Percentiles rank a stretch among this genome's conserved stretches.
These are phyloP conservation scores for Aspergillus tamarii DNA, from an alignment of 2,329 filamentous ascomycete genomes.

Conservation along the genomic window DNA sequence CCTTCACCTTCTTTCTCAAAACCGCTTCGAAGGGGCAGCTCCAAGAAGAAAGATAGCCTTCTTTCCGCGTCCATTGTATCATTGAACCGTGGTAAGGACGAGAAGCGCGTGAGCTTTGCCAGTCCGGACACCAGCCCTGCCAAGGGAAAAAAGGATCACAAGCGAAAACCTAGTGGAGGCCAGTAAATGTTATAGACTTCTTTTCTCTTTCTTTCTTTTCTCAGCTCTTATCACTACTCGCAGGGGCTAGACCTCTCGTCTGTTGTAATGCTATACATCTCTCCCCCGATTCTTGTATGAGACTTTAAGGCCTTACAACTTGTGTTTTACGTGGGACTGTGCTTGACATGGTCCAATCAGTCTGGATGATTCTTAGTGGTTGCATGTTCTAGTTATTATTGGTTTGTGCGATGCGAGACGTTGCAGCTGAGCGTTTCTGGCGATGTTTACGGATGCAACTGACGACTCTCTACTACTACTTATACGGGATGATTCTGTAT, in stretches of 20 bases:
- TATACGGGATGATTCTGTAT: constrained; percentile 10
- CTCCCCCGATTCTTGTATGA: constrained; percentile 19
- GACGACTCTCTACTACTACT: constrained; percentile 1
- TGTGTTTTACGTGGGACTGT: not conserved
- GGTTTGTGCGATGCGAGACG: constrained; percentile 10
- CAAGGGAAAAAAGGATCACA: constrained; percentile 32
- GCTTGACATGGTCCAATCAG: not conserved
- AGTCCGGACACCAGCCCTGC: constrained; percentile 36
- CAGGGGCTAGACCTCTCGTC: constrained; percentile 7
- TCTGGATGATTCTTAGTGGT: not conserved
- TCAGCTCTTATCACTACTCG: constrained; percentile 12
- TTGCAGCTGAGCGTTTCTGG: constrained; percentile 10
- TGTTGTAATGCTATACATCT: constrained; percentile 15
- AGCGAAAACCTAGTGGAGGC: constrained; percentile 26
- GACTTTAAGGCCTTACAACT: constrained; percentile 9
- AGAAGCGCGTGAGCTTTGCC: constrained; percentile 43
- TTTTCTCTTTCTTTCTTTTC: constrained; percentile 10
- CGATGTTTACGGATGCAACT: constrained; percentile 8
- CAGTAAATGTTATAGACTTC: constrained; percentile 23
- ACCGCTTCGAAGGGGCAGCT: constrained; percentile 34
- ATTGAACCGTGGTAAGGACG: constrained; percentile 35
- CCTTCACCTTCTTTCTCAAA: constrained; percentile 32
- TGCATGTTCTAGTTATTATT: not conserved
- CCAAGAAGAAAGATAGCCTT: constrained; percentile 34
- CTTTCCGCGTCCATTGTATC: constrained; percentile 31